Conservation (phyloP, 2,329 filamentous ascomycete genomes). For the Nemania sp. region DNA sequence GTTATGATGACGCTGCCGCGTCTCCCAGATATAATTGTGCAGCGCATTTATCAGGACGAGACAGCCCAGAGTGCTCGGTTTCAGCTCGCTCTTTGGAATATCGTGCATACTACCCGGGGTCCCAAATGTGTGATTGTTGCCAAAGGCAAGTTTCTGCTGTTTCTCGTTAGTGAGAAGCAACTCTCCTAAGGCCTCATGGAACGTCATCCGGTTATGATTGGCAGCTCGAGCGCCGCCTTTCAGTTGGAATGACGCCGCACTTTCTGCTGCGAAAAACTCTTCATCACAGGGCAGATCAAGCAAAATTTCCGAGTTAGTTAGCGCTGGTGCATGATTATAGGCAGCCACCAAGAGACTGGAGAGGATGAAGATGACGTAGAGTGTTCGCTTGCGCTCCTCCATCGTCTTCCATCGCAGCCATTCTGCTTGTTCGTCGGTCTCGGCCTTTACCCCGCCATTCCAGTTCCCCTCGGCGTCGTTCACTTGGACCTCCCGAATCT, state of each 20-base stretch:
- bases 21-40: slow-evolving; percentile 99
- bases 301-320: slow-evolving; percentile 92
- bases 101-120: slow-evolving; percentile 53
- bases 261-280: slow-evolving; percentile 84
- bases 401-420: slow-evolving; percentile 88
- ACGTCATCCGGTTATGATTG: slow-evolving; percentile 73
- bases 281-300: slow-evolving; percentile 92
- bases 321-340: slow-evolving; percentile 87
- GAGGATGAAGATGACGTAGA: slow-evolving; percentile 88
- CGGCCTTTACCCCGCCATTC: slow-evolving; percentile 49
- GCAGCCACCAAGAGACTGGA: slow-evolving; percentile 90
- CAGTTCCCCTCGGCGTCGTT: slow-evolving; percentile 54
- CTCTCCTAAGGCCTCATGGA: slow-evolving; percentile 79
- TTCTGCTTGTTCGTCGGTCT: slow-evolving; percentile 66
- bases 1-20: slow-evolving; percentile 84
- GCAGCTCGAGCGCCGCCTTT: slow-evolving; percentile 73
- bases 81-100: slow-evolving; percentile 64
- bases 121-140: slow-evolving; percentile 51
- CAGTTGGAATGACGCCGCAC: slow-evolving; percentile 77
- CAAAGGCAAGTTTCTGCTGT: slow-evolving; percentile 57
- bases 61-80: slow-evolving; percentile 89
- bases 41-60: slow-evolving; percentile 90
- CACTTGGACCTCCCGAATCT: slow-evolving; percentile 62
- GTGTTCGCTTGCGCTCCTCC: slow-evolving; percentile 90
- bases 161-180: slow-evolving; percentile 77